Conservation (phyloP, 2,329 filamentous ascomycete genomes). For the Cladosporium cucumerinum region DNA sequence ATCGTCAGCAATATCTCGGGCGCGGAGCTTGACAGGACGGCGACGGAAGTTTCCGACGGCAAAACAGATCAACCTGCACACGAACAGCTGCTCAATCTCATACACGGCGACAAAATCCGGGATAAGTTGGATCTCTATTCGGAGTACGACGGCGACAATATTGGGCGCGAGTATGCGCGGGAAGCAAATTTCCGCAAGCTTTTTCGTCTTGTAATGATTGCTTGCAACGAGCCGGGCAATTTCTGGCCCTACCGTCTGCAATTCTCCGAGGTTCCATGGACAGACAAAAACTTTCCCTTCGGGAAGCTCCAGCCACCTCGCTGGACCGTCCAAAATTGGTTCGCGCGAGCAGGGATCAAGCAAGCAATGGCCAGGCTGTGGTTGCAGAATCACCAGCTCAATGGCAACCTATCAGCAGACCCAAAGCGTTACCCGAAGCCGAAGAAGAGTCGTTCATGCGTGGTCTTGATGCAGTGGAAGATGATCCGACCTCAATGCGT, state of each 20-base stretch:
- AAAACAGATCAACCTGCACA: not conserved
- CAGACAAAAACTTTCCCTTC: not conserved
- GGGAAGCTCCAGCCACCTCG: not conserved
- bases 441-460: not conserved
- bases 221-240: not conserved
- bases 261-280: not conserved
- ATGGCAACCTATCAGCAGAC: not conserved
- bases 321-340: not conserved
- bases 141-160: not conserved
- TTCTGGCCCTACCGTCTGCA: not conserved
- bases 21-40: not conserved
- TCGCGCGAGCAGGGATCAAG: not conserved
- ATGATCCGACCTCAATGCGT: not conserved
- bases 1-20: not conserved
- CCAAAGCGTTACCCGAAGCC: not conserved
- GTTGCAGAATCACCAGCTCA: not conserved
- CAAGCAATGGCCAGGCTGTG: not conserved
- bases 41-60: not conserved
- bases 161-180: too few species aligned
- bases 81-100: not conserved
- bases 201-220: not conserved
- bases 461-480: not conserved
- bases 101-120: not conserved
- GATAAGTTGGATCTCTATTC: not conserved
- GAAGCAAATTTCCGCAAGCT: not conserved